phyloP scores from a whole-genome alignment of 1,284 basidiomycete species.

The Thelephora terrestris region DNA sequence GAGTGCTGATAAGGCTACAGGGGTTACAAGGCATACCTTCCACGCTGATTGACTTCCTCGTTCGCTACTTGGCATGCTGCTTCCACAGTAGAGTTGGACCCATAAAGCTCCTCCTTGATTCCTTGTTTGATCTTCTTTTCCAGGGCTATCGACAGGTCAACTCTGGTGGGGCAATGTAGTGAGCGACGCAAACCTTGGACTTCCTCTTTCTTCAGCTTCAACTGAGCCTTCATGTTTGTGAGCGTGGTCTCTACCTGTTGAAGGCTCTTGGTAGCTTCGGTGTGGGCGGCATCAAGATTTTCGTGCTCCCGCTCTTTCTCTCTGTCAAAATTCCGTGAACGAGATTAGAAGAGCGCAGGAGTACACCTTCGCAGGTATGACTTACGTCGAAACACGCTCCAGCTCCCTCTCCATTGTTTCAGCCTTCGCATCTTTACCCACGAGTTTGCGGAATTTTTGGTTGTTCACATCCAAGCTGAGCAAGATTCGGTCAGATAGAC shows the following conservation, averaged over 20 bases:
- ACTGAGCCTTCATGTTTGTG: slow-evolving; percentile 44
- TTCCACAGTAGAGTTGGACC: slow-evolving; percentile 28
- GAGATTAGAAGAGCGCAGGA: slow-evolving; percentile 1
- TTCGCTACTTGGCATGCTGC: slow-evolving; percentile 49
- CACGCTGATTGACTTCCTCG: slow-evolving; percentile 40
- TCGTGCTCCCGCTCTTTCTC: slow-evolving; percentile 55
- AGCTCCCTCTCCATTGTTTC: slow-evolving; percentile 69
- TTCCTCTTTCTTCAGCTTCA: slow-evolving; percentile 57
- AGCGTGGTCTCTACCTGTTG: slow-evolving; percentile 56
- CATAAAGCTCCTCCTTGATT: slow-evolving; percentile 24
- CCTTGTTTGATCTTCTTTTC: slow-evolving; percentile 45
- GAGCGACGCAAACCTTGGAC: slow-evolving; percentile 38
- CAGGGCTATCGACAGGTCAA: slow-evolving; percentile 29
- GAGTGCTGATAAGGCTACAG: not conserved
- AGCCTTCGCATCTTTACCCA: slow-evolving; percentile 45
- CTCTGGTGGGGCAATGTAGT: not conserved
- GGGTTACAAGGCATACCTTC: slow-evolving; percentile 33
- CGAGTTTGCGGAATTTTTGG: slow-evolving; percentile 52
- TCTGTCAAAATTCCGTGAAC: slow-evolving; percentile 25
- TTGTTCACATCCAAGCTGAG: slow-evolving; percentile 53
- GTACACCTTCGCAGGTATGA: slow-evolving; percentile 5
- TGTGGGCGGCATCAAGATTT: slow-evolving; percentile 43
- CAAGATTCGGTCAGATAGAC: slow-evolving; percentile 3
- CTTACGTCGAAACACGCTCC: slow-evolving; percentile 48
- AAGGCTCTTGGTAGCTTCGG: slow-evolving; percentile 41